Base-by-base conservation (phyloP, 2,329 filamentous ascomycete species). In the Phialophora tarda region DNA sequence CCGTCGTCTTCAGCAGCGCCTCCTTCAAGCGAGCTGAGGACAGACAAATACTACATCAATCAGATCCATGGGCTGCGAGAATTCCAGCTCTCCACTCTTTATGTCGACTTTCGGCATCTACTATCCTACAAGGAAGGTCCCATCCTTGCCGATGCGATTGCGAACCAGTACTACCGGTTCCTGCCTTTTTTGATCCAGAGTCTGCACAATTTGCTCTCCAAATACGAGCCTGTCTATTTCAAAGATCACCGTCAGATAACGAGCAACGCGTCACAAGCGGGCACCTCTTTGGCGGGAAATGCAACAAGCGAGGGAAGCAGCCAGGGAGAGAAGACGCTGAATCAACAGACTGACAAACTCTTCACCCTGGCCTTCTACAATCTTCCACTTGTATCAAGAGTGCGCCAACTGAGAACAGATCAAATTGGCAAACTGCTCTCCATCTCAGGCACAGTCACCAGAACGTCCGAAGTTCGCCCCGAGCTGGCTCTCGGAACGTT, bases 301-400 rank as follows among this genome's bases (percentile, higher is more conserved):
- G 89, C 85, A 26, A 84, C 82, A 41, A 88, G 83, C 73, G 86
- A 89, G 74, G 85, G 86, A 17, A 89, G 91, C 63, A 82, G 80
- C 17, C 84, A 83, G 53, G 82, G 83, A 55, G 87, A 88, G 73
- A 90, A 92, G 79, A 96, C 91, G 32, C 88, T 89, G 63, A 92
- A 97, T 77, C 93, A 97, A 78, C 93, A 97, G 81, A 97, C 95
- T 0, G 95, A 99, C 80, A 97, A 96, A 82, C 84, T 99, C 44
- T 98, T 99, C 78, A 88, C 92, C 4, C 84, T 97, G 60, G 93
- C 93, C 34, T 96, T 97, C 74, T 97, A 97, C 82, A 96, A 97
- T 76, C 82, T 97, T 30, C 92, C 93, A 0, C 84, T 97, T 1
- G 91, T 97, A 14, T 95, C 92, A 1, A 86, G 93, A 71, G 87